phyloP scores from a whole-genome alignment of 345 rosid species.

The Durio zibethinus region DNA sequence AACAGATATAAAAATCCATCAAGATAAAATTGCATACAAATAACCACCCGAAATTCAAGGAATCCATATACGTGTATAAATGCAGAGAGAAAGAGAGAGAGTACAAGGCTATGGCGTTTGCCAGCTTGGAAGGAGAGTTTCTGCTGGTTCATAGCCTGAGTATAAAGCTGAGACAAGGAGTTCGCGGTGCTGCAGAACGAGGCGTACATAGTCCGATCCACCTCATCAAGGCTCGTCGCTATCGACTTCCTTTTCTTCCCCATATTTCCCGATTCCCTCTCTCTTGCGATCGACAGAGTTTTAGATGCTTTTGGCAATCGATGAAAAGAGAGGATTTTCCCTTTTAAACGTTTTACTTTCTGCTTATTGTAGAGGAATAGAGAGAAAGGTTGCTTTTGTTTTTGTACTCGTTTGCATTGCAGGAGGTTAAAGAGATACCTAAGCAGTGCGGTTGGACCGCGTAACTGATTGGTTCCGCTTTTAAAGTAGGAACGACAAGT shows the following conservation, averaged over 20 bases:
- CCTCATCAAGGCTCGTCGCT: conserved; percentile 90
- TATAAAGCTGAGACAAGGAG: conserved; percentile 82
- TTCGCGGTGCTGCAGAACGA: conserved; percentile 86
- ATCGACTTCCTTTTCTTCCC: conserved; percentile 92
- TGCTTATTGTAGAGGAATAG: background rate
- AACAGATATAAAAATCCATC: background rate
- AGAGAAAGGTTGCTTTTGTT: background rate
- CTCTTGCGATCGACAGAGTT: conserved; percentile 8
- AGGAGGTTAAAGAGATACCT: background rate
- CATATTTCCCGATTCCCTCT: conserved; percentile 34
- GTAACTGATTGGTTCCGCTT: no score
- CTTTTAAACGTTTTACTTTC: background rate
- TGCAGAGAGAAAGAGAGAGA: background rate
- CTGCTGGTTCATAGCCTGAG: conserved; percentile 78
- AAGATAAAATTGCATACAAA: background rate
- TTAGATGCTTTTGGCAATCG: conserved; percentile 22
- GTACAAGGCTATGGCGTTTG: conserved; percentile 67
- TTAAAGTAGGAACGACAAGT: no score
- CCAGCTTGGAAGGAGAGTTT: conserved; percentile 71
- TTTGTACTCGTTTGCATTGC: no score
- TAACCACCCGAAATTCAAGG: background rate
- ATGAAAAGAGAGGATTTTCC: conserved; percentile 25
- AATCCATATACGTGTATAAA: background rate
- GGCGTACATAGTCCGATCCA: conserved; percentile 90
- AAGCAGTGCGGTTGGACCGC: background rate